These are phyloP conservation scores for Gracilaria caudata DNA, from an alignment of 23 red algal species.

Conservation along the genomic window DNA sequence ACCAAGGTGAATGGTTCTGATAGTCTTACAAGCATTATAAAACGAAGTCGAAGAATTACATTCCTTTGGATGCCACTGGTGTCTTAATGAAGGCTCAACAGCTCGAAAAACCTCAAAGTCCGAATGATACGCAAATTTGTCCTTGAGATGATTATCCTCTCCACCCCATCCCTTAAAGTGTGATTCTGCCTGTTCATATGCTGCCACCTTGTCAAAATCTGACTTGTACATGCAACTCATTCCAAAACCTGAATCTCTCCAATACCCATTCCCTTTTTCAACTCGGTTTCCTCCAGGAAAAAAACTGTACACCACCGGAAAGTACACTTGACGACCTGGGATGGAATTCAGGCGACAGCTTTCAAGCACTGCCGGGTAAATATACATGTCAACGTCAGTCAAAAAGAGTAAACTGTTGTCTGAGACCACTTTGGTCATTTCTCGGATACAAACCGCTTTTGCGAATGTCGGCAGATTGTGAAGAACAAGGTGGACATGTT, in stretches of 20 bases:
- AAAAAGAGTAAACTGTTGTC: slow-evolving; percentile 45
- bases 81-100: slow-evolving; percentile 64
- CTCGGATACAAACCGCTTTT: slow-evolving; percentile 45
- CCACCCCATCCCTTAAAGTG: slow-evolving; percentile 57
- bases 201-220: slow-evolving; percentile 64
- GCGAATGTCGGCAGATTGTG: slow-evolving; percentile 35
- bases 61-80: slow-evolving; percentile 68
- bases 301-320: slow-evolving; percentile 74
- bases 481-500: slow-evolving; percentile 10
- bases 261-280: slow-evolving; percentile 39
- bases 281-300: slow-evolving; percentile 42
- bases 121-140: slow-evolving; percentile 20
- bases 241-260: slow-evolving; percentile 45
- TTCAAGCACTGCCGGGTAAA: slow-evolving; percentile 50
- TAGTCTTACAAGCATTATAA: slow-evolving; percentile 46
- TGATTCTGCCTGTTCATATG: slow-evolving; percentile 42
- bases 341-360: slow-evolving; percentile 69
- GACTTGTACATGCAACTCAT: slow-evolving; percentile 68
- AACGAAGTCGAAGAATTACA: slow-evolving; percentile 29
- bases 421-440: slow-evolving; percentile 33
- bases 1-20: slow-evolving; percentile 32
- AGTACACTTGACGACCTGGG: slow-evolving; percentile 70
- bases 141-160: slow-evolving; percentile 49
- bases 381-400: slow-evolving; percentile 63
- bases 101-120: slow-evolving; percentile 66